Evolutionary conservation across 2,329 filamentous ascomycete species (phyloP), one percentile per base, ranked within the genome.

Genomic region (Alternaria novae-zelandiae): DNA sequence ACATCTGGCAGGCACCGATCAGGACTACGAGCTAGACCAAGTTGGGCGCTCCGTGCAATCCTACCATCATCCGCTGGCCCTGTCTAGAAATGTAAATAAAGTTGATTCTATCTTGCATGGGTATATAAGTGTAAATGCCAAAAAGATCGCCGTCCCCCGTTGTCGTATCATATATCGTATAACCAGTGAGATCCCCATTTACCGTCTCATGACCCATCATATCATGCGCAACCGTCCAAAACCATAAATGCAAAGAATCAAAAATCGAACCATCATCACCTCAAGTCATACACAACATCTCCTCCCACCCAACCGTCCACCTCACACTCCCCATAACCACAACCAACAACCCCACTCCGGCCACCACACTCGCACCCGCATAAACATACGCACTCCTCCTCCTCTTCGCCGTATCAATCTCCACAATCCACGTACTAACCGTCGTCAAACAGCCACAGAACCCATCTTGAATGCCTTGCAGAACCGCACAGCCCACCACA

Each of bases 311-410:
- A 6, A 83, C 72, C 21, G 85, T 90, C 93, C 92, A 96, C 63
- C 86, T 82, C 73, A 95, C 80, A 63, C 90, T 89, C 0, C 93
- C 93, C 89, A 95, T 92, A 17, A 94, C 85, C 1, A 88, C 83
- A 23, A 94, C 84, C 84, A 92, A 79, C 11, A 90, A 69, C 11
- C 82, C 83, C 61, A 93, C 74, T 3, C 86, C 88, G 0, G 83
- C 82, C 0, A 83, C 74, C 3, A 94, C 86, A 71, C 91, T 95
- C 20, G 79, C 77, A 0, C 75, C 66, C 0, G 89, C 91, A 72
- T 96, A 96, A 0, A 87, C 65, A 81, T 95, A 97, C 3, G 90
- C 87, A 77, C 89, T 82, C 15, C 81, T 80, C 23, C 78, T 80
- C 25, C 78, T 68, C 67, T 75, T 73, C 70, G 84, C 57, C 2